Conservation (phyloP, 73 alveolate species). For the Stentor roeselii region DNA sequence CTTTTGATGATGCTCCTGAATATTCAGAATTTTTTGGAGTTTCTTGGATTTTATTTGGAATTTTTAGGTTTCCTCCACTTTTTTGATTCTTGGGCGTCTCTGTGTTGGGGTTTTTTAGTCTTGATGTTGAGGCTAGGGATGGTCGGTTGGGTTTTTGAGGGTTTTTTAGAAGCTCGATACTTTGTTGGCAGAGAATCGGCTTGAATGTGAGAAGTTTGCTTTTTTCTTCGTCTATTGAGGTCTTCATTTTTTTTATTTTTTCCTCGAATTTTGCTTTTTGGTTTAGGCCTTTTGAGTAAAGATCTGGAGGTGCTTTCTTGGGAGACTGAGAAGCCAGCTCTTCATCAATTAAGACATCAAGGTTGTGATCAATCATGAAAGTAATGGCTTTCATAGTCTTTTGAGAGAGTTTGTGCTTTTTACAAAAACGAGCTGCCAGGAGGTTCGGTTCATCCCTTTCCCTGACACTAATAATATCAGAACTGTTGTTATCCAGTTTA, state of each 20-base stretch:
- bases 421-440: neutral
- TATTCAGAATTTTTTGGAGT: too few species aligned
- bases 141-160: neutral
- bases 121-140: neutral
- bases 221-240: neutral
- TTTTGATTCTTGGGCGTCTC: too few species aligned
- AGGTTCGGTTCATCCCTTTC: neutral
- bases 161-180: neutral
- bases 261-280: neutral
- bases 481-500: neutral
- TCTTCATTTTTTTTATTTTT: neutral
- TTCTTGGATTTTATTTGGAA: too few species aligned
- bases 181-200: neutral
- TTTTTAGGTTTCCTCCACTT: too few species aligned
- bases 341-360: neutral
- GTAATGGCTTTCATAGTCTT: neutral
- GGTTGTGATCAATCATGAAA: neutral
- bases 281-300: neutral
- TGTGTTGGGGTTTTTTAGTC: neutral
- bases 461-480: neutral
- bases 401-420: neutral
- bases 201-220: neutral
- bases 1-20: too few species aligned
- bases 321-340: neutral
- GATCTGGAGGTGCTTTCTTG: neutral